Base-by-base conservation (phyloP, 2,329 filamentous ascomycete genomes). In the Purpureocillium lavendulum region DNA sequence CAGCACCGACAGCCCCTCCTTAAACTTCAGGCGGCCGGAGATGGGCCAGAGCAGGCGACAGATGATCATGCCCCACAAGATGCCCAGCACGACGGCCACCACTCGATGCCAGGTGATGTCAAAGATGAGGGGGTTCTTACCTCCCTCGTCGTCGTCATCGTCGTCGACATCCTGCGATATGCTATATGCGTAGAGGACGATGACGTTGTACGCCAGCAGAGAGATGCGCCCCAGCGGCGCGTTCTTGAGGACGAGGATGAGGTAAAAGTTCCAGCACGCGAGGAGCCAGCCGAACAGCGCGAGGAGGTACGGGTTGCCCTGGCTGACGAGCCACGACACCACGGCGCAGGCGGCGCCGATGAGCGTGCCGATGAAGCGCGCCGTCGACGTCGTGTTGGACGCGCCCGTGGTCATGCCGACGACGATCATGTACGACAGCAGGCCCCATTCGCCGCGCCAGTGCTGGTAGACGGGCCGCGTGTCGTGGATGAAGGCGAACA, bases 391-490 rank as follows among this genome's bases (percentile, higher is more conserved):
- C 2, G 90, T 95, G 59, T 97, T 98, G 17, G 88, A 87, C 7
- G 92, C 88, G 21, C 92, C 92, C 16, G 96, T 90, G 0, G 90
- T 98, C 88, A 96, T 97, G 30, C 86, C 88, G 57, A 89, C 94
- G 17, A 98, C 92, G 55, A 97, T 80, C 90, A 97, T 97, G 67
- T 95, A 97, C 0, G 88, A 95, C 40, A 98, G 62, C 2, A 98
- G 71, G 16, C 92, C 92, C 92, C 92, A 98, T 70, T 98, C 92
- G 24, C 90, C 90, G 57, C 90, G 75, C 87, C 89, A 97, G 52
- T 83, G 82, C 38, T 80, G 73, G 58, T 96, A 98, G 15, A 84
- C 73, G 0, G 85, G 84, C 38, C 88, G 72, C 3, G 88, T 94
- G 8, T 73, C 66, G 1, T 80, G 75, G 28, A 96, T 74, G 54